Percentiles rank a stretch among this genome's conserved stretches.
Conservation (phyloP, 1,139 yeast genomes). For the Eremothecium cymbalariae region DNA sequence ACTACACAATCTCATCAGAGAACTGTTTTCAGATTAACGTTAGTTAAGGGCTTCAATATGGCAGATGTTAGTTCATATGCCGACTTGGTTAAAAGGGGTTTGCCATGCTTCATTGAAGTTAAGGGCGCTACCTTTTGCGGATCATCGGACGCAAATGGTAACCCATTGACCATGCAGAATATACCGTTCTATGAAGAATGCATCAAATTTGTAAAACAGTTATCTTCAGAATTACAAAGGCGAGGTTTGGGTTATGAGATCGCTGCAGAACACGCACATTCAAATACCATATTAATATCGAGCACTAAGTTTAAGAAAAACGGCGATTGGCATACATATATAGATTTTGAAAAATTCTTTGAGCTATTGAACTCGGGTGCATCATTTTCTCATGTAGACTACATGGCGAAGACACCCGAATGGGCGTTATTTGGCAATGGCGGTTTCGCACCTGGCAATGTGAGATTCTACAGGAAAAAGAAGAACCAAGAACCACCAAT, state of each 20-base stretch:
- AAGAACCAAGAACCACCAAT: no score
- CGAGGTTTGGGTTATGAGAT: conserved; percentile 68
- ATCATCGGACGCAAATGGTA: conserved; percentile 68
- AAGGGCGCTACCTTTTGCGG: conserved; percentile 96
- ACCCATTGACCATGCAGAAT: conserved; percentile 89
- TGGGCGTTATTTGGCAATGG: conserved; percentile 94
- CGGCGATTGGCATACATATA: conserved; percentile 82
- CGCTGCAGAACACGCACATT: conserved; percentile 95
- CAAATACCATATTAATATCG: conserved; percentile 85
- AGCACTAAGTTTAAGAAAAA: conserved; percentile 61
- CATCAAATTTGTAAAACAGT: conserved; percentile 56
- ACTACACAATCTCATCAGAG: conserved; percentile 72
- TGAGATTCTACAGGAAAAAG: conserved; percentile 58
- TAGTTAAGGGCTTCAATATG: conserved; percentile 90
- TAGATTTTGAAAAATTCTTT: conserved; percentile 72
- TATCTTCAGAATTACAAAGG: conserved; percentile 49
- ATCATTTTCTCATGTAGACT: conserved; percentile 71
- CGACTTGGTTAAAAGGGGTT: conserved; percentile 72
- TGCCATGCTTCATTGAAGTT: conserved; percentile 83
- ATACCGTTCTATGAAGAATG: conserved; percentile 94
- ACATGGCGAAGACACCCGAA: conserved; percentile 69
- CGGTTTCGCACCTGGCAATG: conserved; percentile 85
- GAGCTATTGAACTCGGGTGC: conserved; percentile 55
- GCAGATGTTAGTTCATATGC: conserved; percentile 79
- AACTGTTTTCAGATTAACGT: conserved; percentile 82